Base-by-base conservation (phyloP, 176 grass and related monocot species). In the Tillandsia leiboldiana region DNA sequence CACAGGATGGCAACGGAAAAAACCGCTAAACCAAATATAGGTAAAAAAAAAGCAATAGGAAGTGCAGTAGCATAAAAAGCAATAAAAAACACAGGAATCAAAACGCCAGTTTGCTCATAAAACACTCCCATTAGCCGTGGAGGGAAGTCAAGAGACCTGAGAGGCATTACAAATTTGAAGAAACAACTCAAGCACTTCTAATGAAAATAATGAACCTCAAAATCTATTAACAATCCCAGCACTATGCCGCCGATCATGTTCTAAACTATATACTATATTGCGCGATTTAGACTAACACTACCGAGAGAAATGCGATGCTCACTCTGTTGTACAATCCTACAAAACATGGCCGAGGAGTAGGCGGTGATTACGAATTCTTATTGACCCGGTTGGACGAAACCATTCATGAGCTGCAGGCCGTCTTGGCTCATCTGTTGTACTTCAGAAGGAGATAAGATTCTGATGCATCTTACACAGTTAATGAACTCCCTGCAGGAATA, bases 381-480 rank as follows among this genome's bases (percentile, higher is more conserved):
- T 80, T 89, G 67, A 11, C 63, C 80, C 51, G 72, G 58, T 56
- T 94, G 83, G 51, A 86, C 78, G n/a, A 77, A 88, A 42, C 86
- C 77, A 49, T 84, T 90, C 77, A 93, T 66, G 54, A 93, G 77
- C 48, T 88, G 87, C 72, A 93, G 66, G 13, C 87, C 90, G 10
- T 88, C 86, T 73, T 90, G 83, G 5, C 94, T 93, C 90, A 99
- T 99, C 70, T 93, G 87, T 14, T 90, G 94, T 47, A 99, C 90
- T 71, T 99, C 94, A 2, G 89, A 90, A 63, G 90, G 87, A 0
- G 94, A 93, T 61, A 99, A 71, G 50, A 93, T 93, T 67, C 77
- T 84, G 17, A 99, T 99, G 86, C 90, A 99, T 73, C 84, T 81
- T 2, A 99, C 94, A 23, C 94, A 99, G 70, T 87, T 88, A 59